phyloP scores from a whole-genome alignment of 768 basidiomycete genomes.

The Tulasnella sp. region DNA sequence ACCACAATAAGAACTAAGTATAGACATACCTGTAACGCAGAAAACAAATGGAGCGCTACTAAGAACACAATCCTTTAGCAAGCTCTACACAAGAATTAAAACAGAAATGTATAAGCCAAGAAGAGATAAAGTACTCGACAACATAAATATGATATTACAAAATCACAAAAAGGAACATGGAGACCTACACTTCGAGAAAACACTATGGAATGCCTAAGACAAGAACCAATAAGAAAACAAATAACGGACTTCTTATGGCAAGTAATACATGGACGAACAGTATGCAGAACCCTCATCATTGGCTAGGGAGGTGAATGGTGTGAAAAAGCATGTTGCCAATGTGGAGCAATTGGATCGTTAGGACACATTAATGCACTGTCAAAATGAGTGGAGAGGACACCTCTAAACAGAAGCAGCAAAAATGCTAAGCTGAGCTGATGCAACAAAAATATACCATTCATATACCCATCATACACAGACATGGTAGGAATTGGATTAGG shows the following conservation, averaged over 20 bases:
- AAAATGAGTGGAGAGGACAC: not conserved
- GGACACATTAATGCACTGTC: not conserved
- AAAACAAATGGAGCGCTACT: too few relatives aligned
- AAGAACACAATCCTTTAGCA: too few relatives aligned
- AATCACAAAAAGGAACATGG: too few relatives aligned
- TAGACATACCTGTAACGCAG: too few relatives aligned
- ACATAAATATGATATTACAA: too few relatives aligned
- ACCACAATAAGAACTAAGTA: too few relatives aligned
- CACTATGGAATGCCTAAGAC: not conserved
- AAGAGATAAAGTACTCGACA: too few relatives aligned
- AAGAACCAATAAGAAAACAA: slow-evolving; percentile 2
- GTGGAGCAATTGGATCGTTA: not conserved
- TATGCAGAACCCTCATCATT: not conserved
- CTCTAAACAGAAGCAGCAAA: not conserved
- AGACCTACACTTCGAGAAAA: not conserved
- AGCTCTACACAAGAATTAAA: too few relatives aligned
- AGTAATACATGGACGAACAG: not conserved
- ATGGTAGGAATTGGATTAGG: too few relatives aligned
- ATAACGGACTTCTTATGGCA: slow-evolving; percentile 8
- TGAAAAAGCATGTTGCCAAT: not conserved
- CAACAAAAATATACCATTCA: too few relatives aligned
- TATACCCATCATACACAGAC: too few relatives aligned
- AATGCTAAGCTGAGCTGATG: not conserved
- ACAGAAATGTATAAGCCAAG: too few relatives aligned
- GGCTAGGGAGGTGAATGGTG: slow-evolving; percentile 11